Evolutionary conservation across 768 basidiomycete genomes (phyloP).

Genomic region (Leccinum broughii): DNA sequence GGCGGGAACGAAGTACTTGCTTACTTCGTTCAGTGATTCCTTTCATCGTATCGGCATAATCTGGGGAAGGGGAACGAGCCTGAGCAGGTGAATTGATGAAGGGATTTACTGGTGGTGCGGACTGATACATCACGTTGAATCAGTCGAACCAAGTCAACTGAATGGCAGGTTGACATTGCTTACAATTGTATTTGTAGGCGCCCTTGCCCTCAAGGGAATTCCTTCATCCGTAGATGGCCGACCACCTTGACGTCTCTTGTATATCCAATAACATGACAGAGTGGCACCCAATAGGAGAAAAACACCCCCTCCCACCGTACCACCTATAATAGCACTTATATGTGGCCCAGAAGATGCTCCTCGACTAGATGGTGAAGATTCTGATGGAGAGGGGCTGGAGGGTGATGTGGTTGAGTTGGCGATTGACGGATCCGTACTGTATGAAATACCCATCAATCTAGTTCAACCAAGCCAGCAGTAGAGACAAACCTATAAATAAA

Average conservation of each 20-base stretch:
- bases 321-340: conserved; percentile 10
- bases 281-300: neutral
- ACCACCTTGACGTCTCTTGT: neutral
- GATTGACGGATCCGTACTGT: conserved; percentile 7
- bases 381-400: neutral
- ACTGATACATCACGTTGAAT: neutral
- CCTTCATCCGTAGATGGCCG: neutral
- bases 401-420: neutral
- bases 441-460: neutral
- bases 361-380: neutral
- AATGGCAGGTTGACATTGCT: neutral
- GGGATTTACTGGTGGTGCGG: neutral
- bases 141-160: neutral
- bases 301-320: conserved; percentile 1
- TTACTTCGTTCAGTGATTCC: neutral
- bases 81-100: neutral
- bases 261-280: neutral
- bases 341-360: neutral
- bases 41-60: neutral
- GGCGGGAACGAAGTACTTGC: neutral
- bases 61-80: neutral
- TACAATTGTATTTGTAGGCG: neutral
- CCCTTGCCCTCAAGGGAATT: neutral
- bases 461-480: neutral
- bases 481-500: conserved; percentile 18